A percentile compares a stretch with the other conserved stretches of the same genome.
Conservation (phyloP, 129 eudicot genomes). For the Dittrichia graveolens region DNA sequence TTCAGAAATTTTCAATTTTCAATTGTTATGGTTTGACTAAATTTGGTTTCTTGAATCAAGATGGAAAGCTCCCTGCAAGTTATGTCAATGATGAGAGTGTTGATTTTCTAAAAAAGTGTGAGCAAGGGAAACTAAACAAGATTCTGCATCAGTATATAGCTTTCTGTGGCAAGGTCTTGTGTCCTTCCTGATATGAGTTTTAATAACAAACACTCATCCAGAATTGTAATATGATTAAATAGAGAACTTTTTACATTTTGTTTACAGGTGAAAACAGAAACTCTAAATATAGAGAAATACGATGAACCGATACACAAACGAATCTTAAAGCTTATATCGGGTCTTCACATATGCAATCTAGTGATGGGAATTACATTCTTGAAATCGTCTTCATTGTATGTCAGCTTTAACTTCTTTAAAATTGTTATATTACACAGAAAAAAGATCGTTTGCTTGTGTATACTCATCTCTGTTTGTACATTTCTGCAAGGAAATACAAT, state of each 20-base stretch:
- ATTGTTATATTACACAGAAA: not conserved
- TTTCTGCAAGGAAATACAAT: constrained; percentile 50
- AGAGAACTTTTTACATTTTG: not conserved
- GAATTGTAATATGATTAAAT: not conserved
- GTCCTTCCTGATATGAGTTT: not conserved
- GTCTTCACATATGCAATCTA: constrained; percentile 53
- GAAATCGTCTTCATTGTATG: constrained; percentile 63
- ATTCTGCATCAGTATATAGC: constrained; percentile 52
- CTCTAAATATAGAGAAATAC: constrained; percentile 48
- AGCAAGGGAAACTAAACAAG: constrained; percentile 59
- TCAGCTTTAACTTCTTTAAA: not conserved
- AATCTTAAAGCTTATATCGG: constrained; percentile 47
- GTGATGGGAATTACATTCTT: constrained; percentile 69
- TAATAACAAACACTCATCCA: not conserved
- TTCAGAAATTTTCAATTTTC: not conserved
- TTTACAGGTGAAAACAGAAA: constrained; percentile 65
- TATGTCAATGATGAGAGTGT: constrained; percentile 64
- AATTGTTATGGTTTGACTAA: not conserved
- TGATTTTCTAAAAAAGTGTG: constrained; percentile 46
- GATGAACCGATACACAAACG: constrained; percentile 57
- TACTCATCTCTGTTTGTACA: not conserved
- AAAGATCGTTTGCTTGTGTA: not conserved
- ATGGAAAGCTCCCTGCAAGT: constrained; percentile 71
- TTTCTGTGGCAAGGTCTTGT: constrained; percentile 73
- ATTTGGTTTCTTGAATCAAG: constrained; percentile 42